Evolutionary conservation across 148 eudicot species (phyloP).

Genomic region (Rhododendron kiyosumense): DNA sequence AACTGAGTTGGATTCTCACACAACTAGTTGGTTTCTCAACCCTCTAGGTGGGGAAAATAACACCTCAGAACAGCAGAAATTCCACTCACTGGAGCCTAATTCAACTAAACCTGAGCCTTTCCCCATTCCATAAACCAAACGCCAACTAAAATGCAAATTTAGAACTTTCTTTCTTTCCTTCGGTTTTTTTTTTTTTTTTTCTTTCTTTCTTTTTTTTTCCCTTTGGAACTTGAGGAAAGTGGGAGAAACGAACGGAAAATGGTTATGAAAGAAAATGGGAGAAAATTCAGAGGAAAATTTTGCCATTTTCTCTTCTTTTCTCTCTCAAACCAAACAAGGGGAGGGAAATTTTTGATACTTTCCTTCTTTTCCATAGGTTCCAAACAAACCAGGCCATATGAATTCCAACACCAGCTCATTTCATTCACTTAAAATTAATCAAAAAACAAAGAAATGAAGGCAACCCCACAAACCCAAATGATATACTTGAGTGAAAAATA

Average conservation of each 20-base stretch:
- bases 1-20: not conserved
- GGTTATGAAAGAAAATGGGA: too few relatives aligned
- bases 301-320: too few relatives aligned
- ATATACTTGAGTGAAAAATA: not conserved
- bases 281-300: too few relatives aligned
- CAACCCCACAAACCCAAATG: not conserved
- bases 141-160: not conserved
- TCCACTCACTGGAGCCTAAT: not conserved
- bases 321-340: too few relatives aligned
- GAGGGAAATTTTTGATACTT: not conserved
- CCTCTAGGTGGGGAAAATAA: not conserved
- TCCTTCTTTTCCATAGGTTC: not conserved
- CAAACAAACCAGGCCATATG: not conserved
- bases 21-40: not conserved
- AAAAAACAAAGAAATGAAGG: not conserved
- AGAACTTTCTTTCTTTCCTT: not conserved
- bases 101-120: not conserved
- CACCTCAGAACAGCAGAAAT: not conserved
- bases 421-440: not conserved
- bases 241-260: too few relatives aligned
- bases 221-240: too few relatives aligned
- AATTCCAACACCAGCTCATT: not conserved
- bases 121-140: not conserved
- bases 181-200: not conserved
- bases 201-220: too few relatives aligned